These are phyloP conservation scores for Neurospora sp. DNA, from an alignment of 495 filamentous ascomycete species.

Conservation along the genomic window DNA sequence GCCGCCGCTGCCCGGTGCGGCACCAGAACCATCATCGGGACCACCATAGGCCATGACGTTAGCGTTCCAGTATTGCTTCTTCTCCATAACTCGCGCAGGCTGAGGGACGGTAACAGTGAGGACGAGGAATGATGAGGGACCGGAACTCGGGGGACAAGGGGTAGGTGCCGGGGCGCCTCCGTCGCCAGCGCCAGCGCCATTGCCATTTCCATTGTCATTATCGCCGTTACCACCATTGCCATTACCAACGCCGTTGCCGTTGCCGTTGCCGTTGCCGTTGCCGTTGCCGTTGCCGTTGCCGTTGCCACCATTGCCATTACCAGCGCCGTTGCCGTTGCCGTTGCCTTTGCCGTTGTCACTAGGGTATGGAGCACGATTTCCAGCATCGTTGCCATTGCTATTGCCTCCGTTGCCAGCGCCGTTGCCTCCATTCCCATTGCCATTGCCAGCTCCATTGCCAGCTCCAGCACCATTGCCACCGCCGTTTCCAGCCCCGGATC, in stretches of 20 bases:
- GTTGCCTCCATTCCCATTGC: background rate
- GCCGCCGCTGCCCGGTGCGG: background rate
- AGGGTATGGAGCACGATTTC: background rate
- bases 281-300: slow-evolving; percentile 1
- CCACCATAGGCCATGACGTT: background rate
- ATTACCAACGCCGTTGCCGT: background rate
- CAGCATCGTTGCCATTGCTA: background rate
- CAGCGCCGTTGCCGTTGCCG: background rate
- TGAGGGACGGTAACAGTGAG: slow-evolving; percentile 9
- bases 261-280: background rate
- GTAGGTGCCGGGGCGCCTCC: background rate
- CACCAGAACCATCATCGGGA: background rate
- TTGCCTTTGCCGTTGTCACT: background rate
- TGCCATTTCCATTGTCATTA: background rate
- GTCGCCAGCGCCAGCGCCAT: background rate
- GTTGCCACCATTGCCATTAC: too few relatives aligned
- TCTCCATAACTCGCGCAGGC: background rate
- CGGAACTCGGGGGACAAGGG: slow-evolving; percentile 3
- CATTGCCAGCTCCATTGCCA: background rate
- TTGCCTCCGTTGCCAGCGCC: background rate
- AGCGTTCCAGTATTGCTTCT: background rate
- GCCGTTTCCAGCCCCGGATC: background rate
- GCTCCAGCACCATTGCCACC: background rate
- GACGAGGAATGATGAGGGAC: slow-evolving; percentile 2
- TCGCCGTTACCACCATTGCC: slow-evolving; percentile 3